A percentile compares a stretch with the other conserved stretches of the same genome.
These are phyloP conservation scores for Ceratocystis harringtonii DNA, from an alignment of 2,329 filamentous ascomycete genomes.

Conservation along the genomic window DNA sequence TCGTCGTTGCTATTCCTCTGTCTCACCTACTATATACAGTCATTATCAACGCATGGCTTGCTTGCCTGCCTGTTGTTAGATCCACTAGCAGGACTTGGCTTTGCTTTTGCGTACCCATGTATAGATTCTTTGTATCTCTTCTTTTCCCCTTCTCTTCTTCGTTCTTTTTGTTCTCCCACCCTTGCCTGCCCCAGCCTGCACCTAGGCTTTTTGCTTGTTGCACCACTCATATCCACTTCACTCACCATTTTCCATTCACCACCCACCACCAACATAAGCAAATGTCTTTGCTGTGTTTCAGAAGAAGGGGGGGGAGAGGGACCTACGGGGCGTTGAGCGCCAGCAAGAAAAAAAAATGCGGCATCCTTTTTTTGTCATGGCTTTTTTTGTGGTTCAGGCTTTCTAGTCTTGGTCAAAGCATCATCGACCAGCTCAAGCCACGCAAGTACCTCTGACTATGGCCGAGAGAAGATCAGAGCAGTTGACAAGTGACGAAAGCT, in stretches of 20 bases:
- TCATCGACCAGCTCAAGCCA: neutral
- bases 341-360: neutral
- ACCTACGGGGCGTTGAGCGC: neutral
- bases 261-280: neutral
- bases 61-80: neutral
- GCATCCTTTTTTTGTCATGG: neutral
- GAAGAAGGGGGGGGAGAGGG: neutral
- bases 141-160: neutral
- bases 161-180: neutral
- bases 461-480: neutral
- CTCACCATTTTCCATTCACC: neutral
- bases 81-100: neutral
- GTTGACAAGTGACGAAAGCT: conserved; percentile 5
- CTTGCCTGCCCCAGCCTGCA: neutral
- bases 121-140: neutral
- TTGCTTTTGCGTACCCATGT: neutral
- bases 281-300: conserved; percentile 4
- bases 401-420: neutral
- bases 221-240: neutral
- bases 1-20: neutral
- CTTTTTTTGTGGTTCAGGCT: neutral
- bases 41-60: neutral
- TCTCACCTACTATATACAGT: neutral
- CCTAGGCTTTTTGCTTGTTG: neutral
- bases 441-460: neutral